phyloP scores from a whole-genome alignment of 2,329 filamentous ascomycete species.

The Samsoniella hepiali region DNA sequence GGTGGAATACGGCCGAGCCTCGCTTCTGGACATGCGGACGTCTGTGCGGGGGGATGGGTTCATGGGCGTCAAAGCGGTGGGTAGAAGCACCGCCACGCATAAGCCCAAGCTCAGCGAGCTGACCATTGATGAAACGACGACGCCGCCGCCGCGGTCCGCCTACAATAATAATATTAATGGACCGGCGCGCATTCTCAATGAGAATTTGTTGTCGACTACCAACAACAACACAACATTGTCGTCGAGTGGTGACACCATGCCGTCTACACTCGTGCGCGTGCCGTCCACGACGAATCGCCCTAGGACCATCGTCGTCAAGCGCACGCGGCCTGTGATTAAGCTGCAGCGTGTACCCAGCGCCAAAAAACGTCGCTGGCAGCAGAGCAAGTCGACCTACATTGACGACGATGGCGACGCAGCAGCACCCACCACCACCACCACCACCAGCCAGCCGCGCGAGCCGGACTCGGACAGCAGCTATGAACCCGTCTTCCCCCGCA shows the following conservation, averaged over 20 bases:
- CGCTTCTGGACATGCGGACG: slow-evolving; percentile 36
- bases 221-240: neutral
- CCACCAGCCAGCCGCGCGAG: slow-evolving; percentile 23
- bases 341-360: slow-evolving; percentile 29
- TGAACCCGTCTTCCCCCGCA: slow-evolving; percentile 47
- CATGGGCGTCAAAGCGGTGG: neutral
- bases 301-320: slow-evolving; percentile 31
- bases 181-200: neutral
- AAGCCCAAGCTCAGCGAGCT: slow-evolving; percentile 10
- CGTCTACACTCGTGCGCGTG: slow-evolving; percentile 22
- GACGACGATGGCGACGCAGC: slow-evolving; percentile 39
- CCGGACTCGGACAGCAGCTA: slow-evolving; percentile 25
- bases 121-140: neutral
- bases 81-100: slow-evolving; percentile 4
- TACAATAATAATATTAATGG: neutral
- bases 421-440: neutral
- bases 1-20: slow-evolving; percentile 40
- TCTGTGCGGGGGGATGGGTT: slow-evolving; percentile 22
- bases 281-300: slow-evolving; percentile 28
- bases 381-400: slow-evolving; percentile 30
- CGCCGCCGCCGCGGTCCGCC: neutral
- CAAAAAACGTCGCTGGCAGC: slow-evolving; percentile 29
- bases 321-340: slow-evolving; percentile 28
- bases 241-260: neutral
- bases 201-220: neutral